Percentiles rank a stretch among this genome's conserved stretches.
These are phyloP conservation scores for Populus simonii DNA, from an alignment of 345 rosid species.

Conservation along the genomic window DNA sequence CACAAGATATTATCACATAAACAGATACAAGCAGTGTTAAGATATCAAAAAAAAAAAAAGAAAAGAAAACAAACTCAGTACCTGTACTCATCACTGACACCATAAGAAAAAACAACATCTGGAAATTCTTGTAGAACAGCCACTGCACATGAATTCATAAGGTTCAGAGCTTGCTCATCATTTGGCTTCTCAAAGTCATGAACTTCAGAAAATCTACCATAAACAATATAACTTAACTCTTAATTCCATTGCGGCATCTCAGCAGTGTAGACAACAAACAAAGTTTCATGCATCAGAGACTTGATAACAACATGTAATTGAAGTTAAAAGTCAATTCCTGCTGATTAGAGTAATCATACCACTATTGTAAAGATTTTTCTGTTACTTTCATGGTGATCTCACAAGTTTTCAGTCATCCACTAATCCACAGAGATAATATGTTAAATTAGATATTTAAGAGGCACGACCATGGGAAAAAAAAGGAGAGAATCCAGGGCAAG, in stretches of 20 bases:
- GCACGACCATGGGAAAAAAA: neutral
- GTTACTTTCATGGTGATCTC: neutral
- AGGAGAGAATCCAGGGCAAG: neutral
- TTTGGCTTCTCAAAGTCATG: slow-evolving; percentile 91
- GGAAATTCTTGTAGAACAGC: slow-evolving; percentile 66
- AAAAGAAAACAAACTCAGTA: slow-evolving; percentile 15
- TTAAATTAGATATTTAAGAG: neutral
- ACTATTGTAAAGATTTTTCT: neutral
- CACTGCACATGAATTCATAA: slow-evolving; percentile 85
- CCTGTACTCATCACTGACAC: slow-evolving; percentile 96
- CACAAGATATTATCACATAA: slow-evolving; percentile 16
- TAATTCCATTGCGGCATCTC: slow-evolving; percentile 18
- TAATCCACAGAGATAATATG: neutral
- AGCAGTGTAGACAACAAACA: slow-evolving; percentile 7
- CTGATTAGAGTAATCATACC: neutral
- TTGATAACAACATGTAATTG: neutral
- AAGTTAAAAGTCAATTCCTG: neutral
- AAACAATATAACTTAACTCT: slow-evolving; percentile 23
- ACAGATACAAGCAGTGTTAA: neutral
- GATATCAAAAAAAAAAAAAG: neutral
- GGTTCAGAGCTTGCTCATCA: slow-evolving; percentile 79
- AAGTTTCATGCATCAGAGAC: slow-evolving; percentile 2
- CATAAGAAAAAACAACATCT: slow-evolving; percentile 70
- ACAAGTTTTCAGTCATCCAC: neutral
- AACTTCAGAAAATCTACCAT: slow-evolving; percentile 68